phyloP scores from a whole-genome alignment of 1,139 yeast species.

The Arxiozyma bovina region DNA sequence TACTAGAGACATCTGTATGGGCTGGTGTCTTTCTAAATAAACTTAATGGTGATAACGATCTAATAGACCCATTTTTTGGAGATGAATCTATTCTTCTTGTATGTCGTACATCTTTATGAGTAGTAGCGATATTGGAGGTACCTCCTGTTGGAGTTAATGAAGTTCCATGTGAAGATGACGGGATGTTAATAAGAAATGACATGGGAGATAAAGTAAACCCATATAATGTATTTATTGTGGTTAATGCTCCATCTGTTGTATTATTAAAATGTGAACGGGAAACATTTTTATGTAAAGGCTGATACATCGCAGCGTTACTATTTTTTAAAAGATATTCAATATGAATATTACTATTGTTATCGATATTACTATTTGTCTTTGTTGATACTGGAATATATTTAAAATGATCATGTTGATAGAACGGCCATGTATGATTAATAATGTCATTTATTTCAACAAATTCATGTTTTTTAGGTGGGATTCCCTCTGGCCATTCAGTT shows the following conservation, averaged over 20 bases:
- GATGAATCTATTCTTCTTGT: conserved; percentile 6
- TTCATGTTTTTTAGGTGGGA: conserved; percentile 75
- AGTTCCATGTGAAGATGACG: background rate
- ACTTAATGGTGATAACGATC: conserved; percentile 32
- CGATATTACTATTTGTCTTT: conserved; percentile 6
- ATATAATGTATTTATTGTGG: background rate
- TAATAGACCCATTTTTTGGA: conserved; percentile 7
- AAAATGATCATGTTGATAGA: conserved; percentile 41
- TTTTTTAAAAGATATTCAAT: conserved; percentile 16
- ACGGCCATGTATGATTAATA: conserved; percentile 86
- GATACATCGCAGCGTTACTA: conserved; percentile 26
- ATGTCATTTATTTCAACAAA: conserved; percentile 57
- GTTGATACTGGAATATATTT: conserved; percentile 1
- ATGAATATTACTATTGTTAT: background rate
- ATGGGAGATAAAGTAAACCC: conserved; percentile 6
- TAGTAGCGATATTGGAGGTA: background rate
- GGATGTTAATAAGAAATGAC: background rate
- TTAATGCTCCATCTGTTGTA: background rate
- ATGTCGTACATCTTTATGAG: background rate
- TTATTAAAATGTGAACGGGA: background rate
- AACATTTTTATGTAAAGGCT: conserved; percentile 12
- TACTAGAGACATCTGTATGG: conserved; percentile 9
- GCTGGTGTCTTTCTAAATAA: conserved; percentile 40
- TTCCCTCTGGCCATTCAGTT: conserved; percentile 99
- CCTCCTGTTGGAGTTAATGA: background rate